Evolutionary conservation across 2,329 filamentous ascomycete genomes (phyloP).

Genomic region (Amphichorda felina): DNA sequence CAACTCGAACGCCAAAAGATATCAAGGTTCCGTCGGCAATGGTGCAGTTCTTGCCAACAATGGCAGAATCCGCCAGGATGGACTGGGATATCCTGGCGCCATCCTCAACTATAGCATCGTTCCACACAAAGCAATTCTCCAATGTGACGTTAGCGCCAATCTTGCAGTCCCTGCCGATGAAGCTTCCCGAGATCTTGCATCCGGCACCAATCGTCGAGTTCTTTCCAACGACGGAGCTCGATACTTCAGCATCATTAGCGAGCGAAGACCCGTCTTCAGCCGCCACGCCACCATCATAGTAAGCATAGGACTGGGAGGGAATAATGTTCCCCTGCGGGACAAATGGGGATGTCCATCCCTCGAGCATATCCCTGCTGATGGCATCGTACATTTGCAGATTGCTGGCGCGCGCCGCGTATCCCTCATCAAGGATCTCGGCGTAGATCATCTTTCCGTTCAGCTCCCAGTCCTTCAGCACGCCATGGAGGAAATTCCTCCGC

Average conservation of each 20-base stretch:
- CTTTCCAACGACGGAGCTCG: slow-evolving; percentile 63
- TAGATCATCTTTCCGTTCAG: slow-evolving; percentile 96
- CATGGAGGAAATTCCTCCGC: slow-evolving; percentile 77
- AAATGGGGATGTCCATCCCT: slow-evolving; percentile 78
- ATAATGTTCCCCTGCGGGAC: slow-evolving; percentile 83
- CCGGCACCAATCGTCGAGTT: slow-evolving; percentile 65
- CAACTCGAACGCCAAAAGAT: slow-evolving; percentile 65
- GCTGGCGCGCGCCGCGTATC: slow-evolving; percentile 77
- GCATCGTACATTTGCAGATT: slow-evolving; percentile 86
- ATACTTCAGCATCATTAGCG: slow-evolving; percentile 58
- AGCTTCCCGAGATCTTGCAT: slow-evolving; percentile 58
- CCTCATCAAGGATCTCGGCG: slow-evolving; percentile 69
- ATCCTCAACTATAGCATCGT: slow-evolving; percentile 67
- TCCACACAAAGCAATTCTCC: slow-evolving; percentile 78
- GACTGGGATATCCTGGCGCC: slow-evolving; percentile 57
- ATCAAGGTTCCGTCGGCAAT: slow-evolving; percentile 66
- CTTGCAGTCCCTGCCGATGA: slow-evolving; percentile 73
- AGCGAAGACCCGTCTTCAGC: slow-evolving; percentile 69
- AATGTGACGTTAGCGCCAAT: slow-evolving; percentile 79
- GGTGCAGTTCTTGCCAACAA: slow-evolving; percentile 58
- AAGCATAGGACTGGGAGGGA: slow-evolving; percentile 67
- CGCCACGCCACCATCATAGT: slow-evolving; percentile 61
- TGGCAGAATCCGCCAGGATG: slow-evolving; percentile 62
- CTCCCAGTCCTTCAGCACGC: slow-evolving; percentile 92
- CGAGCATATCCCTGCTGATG: slow-evolving; percentile 75